Evolutionary conservation across 169 alveolate species (phyloP).

Genomic region (Cryptosporidium tyzzeri): DNA sequence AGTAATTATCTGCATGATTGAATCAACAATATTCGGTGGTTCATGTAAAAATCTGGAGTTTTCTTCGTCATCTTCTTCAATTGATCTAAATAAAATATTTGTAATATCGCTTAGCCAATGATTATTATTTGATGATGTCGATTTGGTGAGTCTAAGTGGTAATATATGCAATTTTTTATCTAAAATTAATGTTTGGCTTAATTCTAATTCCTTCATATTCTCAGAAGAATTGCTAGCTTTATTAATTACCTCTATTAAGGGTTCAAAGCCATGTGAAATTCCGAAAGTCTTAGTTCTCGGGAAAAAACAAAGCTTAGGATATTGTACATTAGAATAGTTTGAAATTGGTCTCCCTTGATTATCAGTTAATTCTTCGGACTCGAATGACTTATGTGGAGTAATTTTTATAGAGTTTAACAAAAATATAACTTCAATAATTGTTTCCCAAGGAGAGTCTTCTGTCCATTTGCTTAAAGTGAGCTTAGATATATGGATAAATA

Average conservation of each 20-base stretch:
- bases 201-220: not conserved
- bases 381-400: constrained; percentile 15
- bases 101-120: constrained; percentile 67
- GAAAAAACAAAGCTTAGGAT: constrained; percentile 43
- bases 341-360: constrained; percentile 24
- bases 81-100: constrained; percentile 62
- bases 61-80: constrained; percentile 74
- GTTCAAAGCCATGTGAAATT: constrained; percentile 46
- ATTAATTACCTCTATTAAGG: constrained; percentile 2
- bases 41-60: constrained; percentile 18
- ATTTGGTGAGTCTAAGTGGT: not conserved
- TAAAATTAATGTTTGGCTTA: not conserved
- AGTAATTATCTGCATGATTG: constrained; percentile 17
- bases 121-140: constrained; percentile 22
- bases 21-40: constrained; percentile 52
- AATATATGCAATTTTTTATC: not conserved
- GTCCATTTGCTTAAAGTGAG: constrained; percentile 36
- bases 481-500: constrained; percentile 32
- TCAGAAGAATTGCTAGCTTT: not conserved
- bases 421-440: constrained; percentile 17
- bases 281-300: constrained; percentile 67
- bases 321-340: constrained; percentile 53
- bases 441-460: constrained; percentile 51
- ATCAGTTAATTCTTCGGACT: constrained; percentile 50
- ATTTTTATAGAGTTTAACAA: constrained; percentile 37